Evolutionary conservation across 352 stramenopile genomes (phyloP), one percentile per base, ranked within the genome.

Genomic region (Globisporangium abappressorium): DNA sequence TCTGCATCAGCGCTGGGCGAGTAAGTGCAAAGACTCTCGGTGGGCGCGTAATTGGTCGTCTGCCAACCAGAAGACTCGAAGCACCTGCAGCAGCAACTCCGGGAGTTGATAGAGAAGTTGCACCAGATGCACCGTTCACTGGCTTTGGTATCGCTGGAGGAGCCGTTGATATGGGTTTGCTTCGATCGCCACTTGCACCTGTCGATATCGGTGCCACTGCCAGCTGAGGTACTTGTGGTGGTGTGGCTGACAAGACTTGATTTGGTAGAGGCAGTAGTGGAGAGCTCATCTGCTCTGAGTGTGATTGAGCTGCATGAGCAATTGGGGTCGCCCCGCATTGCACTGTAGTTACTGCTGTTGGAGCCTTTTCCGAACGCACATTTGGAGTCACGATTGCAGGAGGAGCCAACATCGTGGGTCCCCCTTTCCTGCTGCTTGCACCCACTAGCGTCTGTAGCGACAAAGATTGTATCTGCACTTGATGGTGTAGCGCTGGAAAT

Each of bases 1-100:
- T 58, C 53, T 36, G 26, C 12, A 22, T 33, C n/a, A 14, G 4
- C 7, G 34, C 7, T n/a, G 62, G 55, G 1, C 49, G 62, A 30
- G 54, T 54, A 49, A 66, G 58, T 3, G 49, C 49, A 8, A 60
- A 57, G 24, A 66, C 62, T 22, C 62, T 57, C n/a, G 62, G 62
- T n/a, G 62, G 62, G 5, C 62, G 62, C 5, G 41, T 41, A 11
- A 66, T 49, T 34, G 62, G 33, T 30, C 47, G 47, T n/a, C 28
- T 53, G 15, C 49, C 22, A 14, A 36, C 24, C 12, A 57, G 33
- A 28, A 8, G 1, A 15, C 22, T n/a, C 26, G 22, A 15, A 30
- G 5, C 38, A 2, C 8, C 51, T 24, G 5, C 49, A 28, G 2
- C 33, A 12, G 22, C 2, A 38, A 20, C 18, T 5, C 20, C 12